Base-by-base conservation (phyloP, 768 basidiomycete species). In the Psilocybe tampanensis region DNA sequence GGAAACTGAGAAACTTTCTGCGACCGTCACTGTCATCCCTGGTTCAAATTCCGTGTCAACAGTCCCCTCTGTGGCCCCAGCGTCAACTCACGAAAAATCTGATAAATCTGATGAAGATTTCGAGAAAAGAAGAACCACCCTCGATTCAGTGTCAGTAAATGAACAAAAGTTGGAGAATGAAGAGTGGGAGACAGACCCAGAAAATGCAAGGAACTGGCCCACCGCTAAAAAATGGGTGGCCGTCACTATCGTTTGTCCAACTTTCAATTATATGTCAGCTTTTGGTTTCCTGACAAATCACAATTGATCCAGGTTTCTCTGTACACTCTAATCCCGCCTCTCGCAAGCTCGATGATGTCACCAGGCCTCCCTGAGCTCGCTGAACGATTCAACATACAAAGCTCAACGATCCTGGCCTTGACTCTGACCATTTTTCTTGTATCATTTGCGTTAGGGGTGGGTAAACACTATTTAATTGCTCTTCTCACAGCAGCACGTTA, bases 341-440 rank as follows among this genome's bases (percentile, higher is more conserved):
- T 53, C 29, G 52, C 52, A 5, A 53, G 52, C 26, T 53, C 52
- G 9, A 53, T 53, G 52, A 53, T 53, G 52, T 41, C 52, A 3
- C 52, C 52, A 29, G 52, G 52, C 2, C 41, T 53, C 19, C 52
- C 52, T 11, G 52, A 53, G 26, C 17, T 53, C 5, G 26, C 42
- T 44, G 24, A 17, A 21, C 15, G 29, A 12, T 53, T 44, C 24
- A 8, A 53, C 32, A 45, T 53, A 17, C 17, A 22, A 17, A 53
- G 29, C 22, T 26, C 43, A 13, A 53, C 52, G 8, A 15, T 53
- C 15, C 22, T 44, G 29, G 52, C 41, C n/a, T 18, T 53, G 43
- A 53, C 52, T 32, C 17, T 53, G 17, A 53, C 41, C 1, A 53
- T 53, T 32, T 53, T 53, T 24, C 42, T 53, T 13, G 2, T 53